Base-by-base conservation (phyloP, 2,329 filamentous ascomycete genomes). In the Alternaria atra region DNA sequence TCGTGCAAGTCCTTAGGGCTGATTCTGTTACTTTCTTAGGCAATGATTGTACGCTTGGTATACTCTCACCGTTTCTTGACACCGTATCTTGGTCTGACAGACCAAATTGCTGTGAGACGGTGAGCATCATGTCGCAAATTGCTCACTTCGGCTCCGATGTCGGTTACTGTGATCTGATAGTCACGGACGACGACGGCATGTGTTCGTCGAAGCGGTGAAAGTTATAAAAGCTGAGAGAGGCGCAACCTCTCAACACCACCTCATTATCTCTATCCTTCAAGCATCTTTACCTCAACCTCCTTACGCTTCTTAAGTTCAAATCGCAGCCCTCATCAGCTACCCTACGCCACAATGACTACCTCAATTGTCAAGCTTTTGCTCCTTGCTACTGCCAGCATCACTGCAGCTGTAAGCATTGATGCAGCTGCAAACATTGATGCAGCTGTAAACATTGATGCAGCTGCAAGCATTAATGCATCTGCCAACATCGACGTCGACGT, bases 21-120 rank as follows among this genome's bases (percentile, higher is more conserved):
- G 46, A 48, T 48, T 23, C 29, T 20, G 3, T 32, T 48, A 34
- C 44, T 20, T 20, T 12, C 6, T 23, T 32, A 10, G 29, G 39
- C 20, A 34, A 48, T 15, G 30, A 48, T 48, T 20, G n/a, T 23
- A 48, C 17, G 44, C 44, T 48, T 48, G 46, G 46, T 48, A 34
- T 13, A 12, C 30, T n/a, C n/a, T 23, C 17, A 32, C 6, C 10
- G 27, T 47, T 20, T 29, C 44, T 13, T 13, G 5, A 32, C 27
- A 13, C 20, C 20, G 29, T 34, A 32, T 15, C 32, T 10, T 2
- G 2, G 15, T 2, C 30, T 34, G 25, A n/a, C 25, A 4, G 5
- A n/a, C 9, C 30, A 2, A 15, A 35, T 35, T 9, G 7, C 30
- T 4, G 2, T 50, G 30, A 25, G 17, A 9, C 20, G 0, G 29